Evolutionary conservation across 78 protist genomes (phyloP).

Genomic region (Pigoraptor vietnamica): DNA sequence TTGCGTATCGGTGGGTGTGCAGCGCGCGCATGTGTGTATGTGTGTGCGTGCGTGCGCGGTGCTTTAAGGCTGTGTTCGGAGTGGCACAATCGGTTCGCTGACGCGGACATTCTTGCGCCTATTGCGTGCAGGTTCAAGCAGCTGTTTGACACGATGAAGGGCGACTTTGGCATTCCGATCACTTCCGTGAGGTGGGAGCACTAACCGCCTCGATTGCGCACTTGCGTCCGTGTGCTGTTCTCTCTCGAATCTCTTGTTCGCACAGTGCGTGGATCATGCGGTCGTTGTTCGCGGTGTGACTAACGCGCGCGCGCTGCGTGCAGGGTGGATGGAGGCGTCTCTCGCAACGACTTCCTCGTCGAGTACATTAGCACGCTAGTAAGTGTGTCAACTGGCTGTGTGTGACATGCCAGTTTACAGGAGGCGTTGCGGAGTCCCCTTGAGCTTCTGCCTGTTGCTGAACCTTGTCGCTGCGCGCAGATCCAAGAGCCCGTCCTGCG

Average conservation of each 20-base stretch:
- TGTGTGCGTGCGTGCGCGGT: no score
- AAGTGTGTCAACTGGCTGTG: background rate
- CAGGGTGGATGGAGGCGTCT: background rate
- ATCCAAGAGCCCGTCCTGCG: background rate
- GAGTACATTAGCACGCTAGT: background rate
- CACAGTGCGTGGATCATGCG: no score
- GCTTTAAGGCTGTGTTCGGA: no score
- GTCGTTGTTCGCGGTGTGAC: no score
- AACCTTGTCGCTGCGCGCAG: background rate
- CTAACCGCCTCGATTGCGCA: no score
- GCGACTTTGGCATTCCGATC: background rate
- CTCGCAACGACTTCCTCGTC: slow-evolving; percentile 2
- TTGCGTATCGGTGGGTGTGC: background rate
- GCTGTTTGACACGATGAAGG: background rate
- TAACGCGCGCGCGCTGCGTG: background rate
- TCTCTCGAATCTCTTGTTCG: no score
- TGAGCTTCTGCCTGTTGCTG: no score
- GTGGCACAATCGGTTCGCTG: no score
- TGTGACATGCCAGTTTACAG: background rate
- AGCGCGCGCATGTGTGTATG: no score
- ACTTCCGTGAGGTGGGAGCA: background rate
- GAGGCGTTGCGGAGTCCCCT: no score
- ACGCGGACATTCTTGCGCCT: background rate
- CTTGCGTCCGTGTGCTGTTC: no score
- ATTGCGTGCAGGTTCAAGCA: slow-evolving; percentile 5